Conservation (phyloP, 768 basidiomycete species). For the Boletus rubescentipes region DNA sequence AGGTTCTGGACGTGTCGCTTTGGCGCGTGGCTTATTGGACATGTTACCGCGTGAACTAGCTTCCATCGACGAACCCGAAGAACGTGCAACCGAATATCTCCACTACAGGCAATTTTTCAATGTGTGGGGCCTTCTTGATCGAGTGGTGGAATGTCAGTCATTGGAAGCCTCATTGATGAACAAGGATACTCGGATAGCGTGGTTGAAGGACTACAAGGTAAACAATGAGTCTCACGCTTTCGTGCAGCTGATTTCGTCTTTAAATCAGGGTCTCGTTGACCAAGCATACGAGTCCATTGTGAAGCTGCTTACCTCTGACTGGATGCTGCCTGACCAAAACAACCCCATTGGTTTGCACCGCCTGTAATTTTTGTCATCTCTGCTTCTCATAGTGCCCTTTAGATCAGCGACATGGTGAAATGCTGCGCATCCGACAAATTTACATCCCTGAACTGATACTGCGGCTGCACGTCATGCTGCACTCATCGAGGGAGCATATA, state of each 20-base stretch:
- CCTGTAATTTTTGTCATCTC: background rate
- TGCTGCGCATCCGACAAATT: constrained; percentile 81
- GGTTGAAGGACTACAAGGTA: constrained; percentile 69
- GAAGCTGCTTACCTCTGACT: constrained; percentile 74
- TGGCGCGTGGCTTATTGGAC: constrained; percentile 59
- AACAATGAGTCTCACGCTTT: background rate
- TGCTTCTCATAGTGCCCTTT: constrained; percentile 30
- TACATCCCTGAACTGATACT: constrained; percentile 90
- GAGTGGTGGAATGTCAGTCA: constrained; percentile 60
- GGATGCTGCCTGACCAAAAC: constrained; percentile 63
- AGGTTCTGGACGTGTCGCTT: constrained; percentile 74
- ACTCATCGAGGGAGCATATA: constrained; percentile 59
- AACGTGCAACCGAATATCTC: constrained; percentile 69
- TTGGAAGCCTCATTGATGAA: constrained; percentile 56
- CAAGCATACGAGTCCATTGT: constrained; percentile 62
- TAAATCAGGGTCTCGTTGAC: constrained; percentile 54
- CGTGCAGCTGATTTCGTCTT: background rate
- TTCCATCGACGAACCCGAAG: constrained; percentile 64
- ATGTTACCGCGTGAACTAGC: constrained; percentile 65
- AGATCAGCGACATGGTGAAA: constrained; percentile 60
- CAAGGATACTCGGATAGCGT: constrained; percentile 55
- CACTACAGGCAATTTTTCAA: constrained; percentile 80
- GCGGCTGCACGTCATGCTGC: constrained; percentile 73
- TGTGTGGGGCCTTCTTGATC: constrained; percentile 66
- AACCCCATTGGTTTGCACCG: constrained; percentile 33